Base-by-base conservation (phyloP, 768 basidiomycete species). In the Mycena albidolilacea region DNA sequence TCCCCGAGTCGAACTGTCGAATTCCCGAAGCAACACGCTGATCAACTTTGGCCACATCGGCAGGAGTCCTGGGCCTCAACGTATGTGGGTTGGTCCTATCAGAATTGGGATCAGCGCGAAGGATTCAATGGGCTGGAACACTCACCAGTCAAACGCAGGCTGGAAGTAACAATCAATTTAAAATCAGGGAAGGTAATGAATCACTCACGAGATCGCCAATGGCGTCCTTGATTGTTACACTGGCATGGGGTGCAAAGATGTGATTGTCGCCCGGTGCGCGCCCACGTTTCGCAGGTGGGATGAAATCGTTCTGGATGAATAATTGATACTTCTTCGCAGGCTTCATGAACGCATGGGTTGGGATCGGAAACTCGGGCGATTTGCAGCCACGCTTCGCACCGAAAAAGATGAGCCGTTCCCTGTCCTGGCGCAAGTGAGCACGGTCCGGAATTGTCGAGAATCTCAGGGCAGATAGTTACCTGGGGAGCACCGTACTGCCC, bases 101-200 rank as follows among this genome's bases (percentile, higher is more conserved):
- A 59, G 10, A 66, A 38, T 69, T 41, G 11, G 19, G 38, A 59
- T 59, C 19, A 14, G 61, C 23, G 9, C 69, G 54, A 50, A 54
- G 19, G 58, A 43, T 72, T 67, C 65, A 43, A 60, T n/a, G 21
- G 44, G 41, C 58, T 52, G 38, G n/a, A 55, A 43, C 7, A n/a
- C 81, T 69, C 69, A 90, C 94, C 94, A 95, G 68, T 95, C 92
- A 81, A 93, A 95, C 1, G 81, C 83, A 39, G 90, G 90, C 91
- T 93, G 65, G n/a, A 23, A 61, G 37, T 39, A 10, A 21, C 7
- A 41, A 19, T 41, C 3, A 14, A 62, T 5, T 61, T 21, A 43
- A 11, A 7, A 21, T n/a, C 23, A 19, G 41, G n/a, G 10, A 43
- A 61, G 90, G 90, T 90, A 93, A 67, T 2, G 37, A 30, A 21